Conservation (phyloP, 768 basidiomycete genomes). For the Pleurotus djamor region DNA sequence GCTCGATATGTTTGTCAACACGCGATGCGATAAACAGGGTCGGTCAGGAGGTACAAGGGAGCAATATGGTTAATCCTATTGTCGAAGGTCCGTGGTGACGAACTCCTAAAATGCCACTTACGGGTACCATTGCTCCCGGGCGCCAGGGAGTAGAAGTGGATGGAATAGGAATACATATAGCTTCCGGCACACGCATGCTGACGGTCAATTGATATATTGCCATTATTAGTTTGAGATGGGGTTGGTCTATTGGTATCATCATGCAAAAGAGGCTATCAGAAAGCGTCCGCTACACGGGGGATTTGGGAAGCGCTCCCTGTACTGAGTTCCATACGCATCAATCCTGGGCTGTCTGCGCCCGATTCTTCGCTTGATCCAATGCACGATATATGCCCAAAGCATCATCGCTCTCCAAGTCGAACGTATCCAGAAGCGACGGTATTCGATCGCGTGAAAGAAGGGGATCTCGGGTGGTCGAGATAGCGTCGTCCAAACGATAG, state of each 20-base stretch:
- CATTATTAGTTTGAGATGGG: too few relatives aligned
- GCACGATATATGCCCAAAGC: conserved; percentile 59
- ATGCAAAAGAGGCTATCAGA: too few relatives aligned
- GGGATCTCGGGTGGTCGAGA: conserved; percentile 23
- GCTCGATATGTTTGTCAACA: neutral
- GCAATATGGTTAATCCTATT: neutral
- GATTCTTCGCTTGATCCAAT: conserved; percentile 51
- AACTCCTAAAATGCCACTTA: neutral
- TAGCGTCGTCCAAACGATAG: conserved; percentile 33
- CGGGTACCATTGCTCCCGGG: neutral
- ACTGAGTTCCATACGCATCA: neutral
- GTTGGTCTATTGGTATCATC: too few relatives aligned
- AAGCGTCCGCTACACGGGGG: too few relatives aligned
- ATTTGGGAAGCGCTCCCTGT: neutral
- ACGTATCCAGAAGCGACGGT: conserved; percentile 43
- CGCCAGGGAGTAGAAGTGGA: neutral
- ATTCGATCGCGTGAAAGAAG: conserved; percentile 54
- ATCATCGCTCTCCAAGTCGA: conserved; percentile 42
- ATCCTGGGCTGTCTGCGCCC: conserved; percentile 19
- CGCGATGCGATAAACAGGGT: neutral
- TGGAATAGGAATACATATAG: neutral
- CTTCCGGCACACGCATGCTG: neutral
- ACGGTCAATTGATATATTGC: neutral
- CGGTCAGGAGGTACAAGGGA: neutral
- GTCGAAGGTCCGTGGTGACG: neutral